Percentiles rank a stretch among this genome's conserved stretches.
phyloP scores from a whole-genome alignment of 306 rosid genomes.

The Cicer bijugum region DNA sequence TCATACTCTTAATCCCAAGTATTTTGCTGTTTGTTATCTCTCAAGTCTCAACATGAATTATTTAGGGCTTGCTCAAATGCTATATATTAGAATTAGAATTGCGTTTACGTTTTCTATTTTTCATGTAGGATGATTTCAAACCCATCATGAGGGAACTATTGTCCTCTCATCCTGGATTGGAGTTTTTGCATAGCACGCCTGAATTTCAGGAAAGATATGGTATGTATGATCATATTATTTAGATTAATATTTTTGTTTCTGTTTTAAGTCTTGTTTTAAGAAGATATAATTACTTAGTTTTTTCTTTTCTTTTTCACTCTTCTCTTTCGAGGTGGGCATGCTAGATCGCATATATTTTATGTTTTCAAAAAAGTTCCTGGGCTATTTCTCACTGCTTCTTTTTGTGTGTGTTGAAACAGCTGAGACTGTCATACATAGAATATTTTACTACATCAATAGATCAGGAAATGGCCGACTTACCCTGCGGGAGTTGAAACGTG shows the following conservation, averaged over 20 bases:
- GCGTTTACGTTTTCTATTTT: constrained; percentile 25
- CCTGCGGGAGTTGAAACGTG: constrained; percentile 63
- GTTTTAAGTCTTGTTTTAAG: neutral
- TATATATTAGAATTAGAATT: constrained; percentile 14
- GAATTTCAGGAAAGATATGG: constrained; percentile 88
- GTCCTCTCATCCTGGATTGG: constrained; percentile 74
- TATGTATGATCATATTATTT: constrained; percentile 38
- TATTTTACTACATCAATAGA: constrained; percentile 66
- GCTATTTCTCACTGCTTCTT: constrained; percentile 45
- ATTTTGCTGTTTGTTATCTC: constrained; percentile 35
- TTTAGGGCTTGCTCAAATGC: constrained; percentile 6
- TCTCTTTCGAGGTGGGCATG: constrained; percentile 22
- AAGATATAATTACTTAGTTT: constrained; percentile 17
- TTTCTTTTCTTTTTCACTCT: neutral
- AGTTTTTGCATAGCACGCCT: constrained; percentile 72
- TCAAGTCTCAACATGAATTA: constrained; percentile 35
- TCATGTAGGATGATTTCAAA: constrained; percentile 70
- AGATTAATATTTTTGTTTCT: neutral
- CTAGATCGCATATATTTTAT: constrained; percentile 14
- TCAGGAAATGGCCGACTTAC: constrained; percentile 67
- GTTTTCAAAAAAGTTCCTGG: constrained; percentile 12
- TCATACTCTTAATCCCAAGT: constrained; percentile 16
- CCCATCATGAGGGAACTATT: constrained; percentile 69
- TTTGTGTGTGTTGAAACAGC: constrained; percentile 55
- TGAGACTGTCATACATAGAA: constrained; percentile 67